A percentile compares a stretch with the other conserved stretches of the same genome.
Evolutionary conservation across 108 stramenopile species (phyloP).

Genomic region (Heterococcus sp.): DNA sequence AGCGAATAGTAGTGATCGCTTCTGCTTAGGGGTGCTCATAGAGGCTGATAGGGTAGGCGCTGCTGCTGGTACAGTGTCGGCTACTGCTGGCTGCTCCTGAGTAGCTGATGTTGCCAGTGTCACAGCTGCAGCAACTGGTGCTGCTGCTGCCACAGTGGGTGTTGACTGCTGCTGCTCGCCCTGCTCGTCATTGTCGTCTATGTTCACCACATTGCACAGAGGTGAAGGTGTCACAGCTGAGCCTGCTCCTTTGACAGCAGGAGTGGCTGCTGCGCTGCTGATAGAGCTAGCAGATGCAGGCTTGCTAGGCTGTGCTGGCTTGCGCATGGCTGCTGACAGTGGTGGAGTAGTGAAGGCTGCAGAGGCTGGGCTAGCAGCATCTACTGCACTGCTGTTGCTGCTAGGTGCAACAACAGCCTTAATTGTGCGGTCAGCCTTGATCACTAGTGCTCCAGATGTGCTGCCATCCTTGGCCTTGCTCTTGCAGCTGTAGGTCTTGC

Average conservation of each 20-base stretch:
- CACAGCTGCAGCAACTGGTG: neutral
- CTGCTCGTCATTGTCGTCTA: neutral
- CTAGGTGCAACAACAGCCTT: too few relatives aligned
- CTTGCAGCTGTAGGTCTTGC: conserved; percentile 39
- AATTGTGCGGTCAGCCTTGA: too few relatives aligned
- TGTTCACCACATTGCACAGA: too few relatives aligned
- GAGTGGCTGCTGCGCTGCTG: too few relatives aligned
- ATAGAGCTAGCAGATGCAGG: conserved; percentile 2
- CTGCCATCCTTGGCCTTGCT: neutral
- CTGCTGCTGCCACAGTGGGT: conserved; percentile 6
- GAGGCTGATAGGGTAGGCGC: neutral
- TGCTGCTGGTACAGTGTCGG: neutral
- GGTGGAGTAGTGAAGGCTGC: neutral
- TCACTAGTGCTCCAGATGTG: neutral
- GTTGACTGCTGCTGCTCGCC: neutral
- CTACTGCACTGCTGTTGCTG: neutral
- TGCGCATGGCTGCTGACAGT: neutral
- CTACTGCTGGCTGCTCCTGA: too few relatives aligned
- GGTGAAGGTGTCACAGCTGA: too few relatives aligned
- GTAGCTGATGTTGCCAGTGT: neutral
- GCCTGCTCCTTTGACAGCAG: too few relatives aligned
- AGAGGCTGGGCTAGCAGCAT: neutral
- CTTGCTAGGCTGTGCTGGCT: neutral
- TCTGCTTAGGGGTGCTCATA: conserved; percentile 10
- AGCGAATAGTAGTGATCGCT: conserved; percentile 66